A percentile compares a stretch with the other conserved stretches of the same genome.
These are phyloP conservation scores for Coniochaeta sp. DNA, from an alignment of 2,329 filamentous ascomycete genomes.

Conservation along the genomic window DNA sequence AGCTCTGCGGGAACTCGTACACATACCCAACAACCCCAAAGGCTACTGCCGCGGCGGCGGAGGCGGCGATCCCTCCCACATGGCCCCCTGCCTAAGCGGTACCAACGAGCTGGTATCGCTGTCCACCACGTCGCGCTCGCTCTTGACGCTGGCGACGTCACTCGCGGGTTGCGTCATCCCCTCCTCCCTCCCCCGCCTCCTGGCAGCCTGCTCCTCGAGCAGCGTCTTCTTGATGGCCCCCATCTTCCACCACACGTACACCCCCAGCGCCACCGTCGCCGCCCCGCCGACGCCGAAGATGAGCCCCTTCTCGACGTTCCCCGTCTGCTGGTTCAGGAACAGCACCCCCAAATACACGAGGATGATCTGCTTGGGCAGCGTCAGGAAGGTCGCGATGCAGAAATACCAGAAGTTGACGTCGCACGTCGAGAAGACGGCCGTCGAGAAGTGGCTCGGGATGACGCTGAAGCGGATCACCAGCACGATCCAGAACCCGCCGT, in stretches of 20 bases:
- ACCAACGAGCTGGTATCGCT: not conserved
- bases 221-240: slow-evolving; percentile 23
- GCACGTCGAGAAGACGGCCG: slow-evolving; percentile 34
- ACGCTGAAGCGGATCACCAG: slow-evolving; percentile 32
- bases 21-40: not conserved
- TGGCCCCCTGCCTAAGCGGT: not conserved
- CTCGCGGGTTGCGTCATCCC: too few relatives aligned
- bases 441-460: slow-evolving; percentile 32
- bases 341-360: slow-evolving; percentile 33
- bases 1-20: not conserved
- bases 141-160: not conserved
- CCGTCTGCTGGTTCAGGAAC: slow-evolving; percentile 14
- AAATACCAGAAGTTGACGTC: slow-evolving; percentile 33
- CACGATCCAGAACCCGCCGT: slow-evolving; percentile 33
- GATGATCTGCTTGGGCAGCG: slow-evolving; percentile 32
- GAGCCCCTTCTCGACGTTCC: slow-evolving; percentile 19
- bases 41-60: too few relatives aligned
- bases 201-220: slow-evolving; percentile 23
- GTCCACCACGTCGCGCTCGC: not conserved
- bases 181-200: slow-evolving; percentile 6
- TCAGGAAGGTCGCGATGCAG: slow-evolving; percentile 29
- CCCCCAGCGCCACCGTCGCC: slow-evolving; percentile 26
- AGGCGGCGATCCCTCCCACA: not conserved
- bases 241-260: slow-evolving; percentile 30
- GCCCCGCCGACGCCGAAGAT: slow-evolving; percentile 24